Evolutionary conservation across 2,329 filamentous ascomycete genomes (phyloP).

Genomic region (Trichoderma endophyticum): DNA sequence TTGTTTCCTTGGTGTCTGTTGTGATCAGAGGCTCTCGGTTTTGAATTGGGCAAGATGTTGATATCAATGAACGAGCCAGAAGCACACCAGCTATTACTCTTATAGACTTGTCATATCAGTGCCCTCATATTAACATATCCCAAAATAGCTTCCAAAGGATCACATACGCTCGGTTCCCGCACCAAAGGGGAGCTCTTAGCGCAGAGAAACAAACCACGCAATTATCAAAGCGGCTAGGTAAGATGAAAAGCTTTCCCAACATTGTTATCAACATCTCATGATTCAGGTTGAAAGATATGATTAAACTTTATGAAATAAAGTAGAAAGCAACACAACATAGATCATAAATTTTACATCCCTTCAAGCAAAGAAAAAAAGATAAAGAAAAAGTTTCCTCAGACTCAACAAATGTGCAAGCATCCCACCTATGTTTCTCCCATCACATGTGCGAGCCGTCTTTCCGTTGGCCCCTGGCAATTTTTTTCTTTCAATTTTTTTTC

Average conservation of each 20-base stretch:
- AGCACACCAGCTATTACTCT: not conserved
- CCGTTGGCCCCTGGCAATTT: not conserved
- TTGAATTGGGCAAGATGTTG: not conserved
- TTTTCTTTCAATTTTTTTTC: not conserved
- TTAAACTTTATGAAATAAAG: not conserved
- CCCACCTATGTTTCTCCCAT: no score
- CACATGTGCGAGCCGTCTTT: not conserved
- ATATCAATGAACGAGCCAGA: not conserved
- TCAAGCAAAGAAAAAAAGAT: not conserved
- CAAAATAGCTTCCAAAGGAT: not conserved
- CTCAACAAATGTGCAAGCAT: not conserved
- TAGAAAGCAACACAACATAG: not conserved
- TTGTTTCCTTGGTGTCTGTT: not conserved
- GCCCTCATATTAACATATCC: not conserved
- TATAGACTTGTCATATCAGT: not conserved
- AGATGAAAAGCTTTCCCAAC: not conserved
- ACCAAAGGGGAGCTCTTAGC: not conserved
- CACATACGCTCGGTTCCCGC: not conserved
- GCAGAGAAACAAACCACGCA: not conserved
- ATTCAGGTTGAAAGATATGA: not conserved
- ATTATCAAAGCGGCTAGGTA: not conserved
- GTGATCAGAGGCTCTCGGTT: not conserved
- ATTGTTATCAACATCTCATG: not conserved
- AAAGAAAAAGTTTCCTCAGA: not conserved
- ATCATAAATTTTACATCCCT: not conserved